Base-by-base conservation (phyloP, 2,329 filamentous ascomycete genomes). In the Rutstroemia sp. region DNA sequence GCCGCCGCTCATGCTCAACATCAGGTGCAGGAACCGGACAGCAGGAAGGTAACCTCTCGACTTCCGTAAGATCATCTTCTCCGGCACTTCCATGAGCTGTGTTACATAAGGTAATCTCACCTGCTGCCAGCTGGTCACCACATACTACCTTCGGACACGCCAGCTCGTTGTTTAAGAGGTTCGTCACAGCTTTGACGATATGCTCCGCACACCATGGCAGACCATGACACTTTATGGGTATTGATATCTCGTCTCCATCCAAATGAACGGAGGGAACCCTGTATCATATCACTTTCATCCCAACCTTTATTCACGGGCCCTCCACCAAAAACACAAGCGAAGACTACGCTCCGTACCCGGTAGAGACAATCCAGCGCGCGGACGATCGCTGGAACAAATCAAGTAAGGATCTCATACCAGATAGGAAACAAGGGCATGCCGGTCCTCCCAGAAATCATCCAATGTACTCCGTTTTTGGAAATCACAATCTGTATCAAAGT, bases 241-340 rank as follows among this genome's bases (percentile, higher is more conserved):
- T 42, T 18, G 39, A 42, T 19, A 14, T 39, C 21, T 49, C 38
- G 53, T 55, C 53, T 51, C 53, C 53, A 55, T 51, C 34, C 37
- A 55, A 37, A 51, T 50, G 47, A 55, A 45, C 53, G 46, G 53
- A 55, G 53, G 53, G 18, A 65, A 59, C 65, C 65, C 59, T 64
- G 65, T 58, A 57, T 58, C 57, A 63, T 66, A 66, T 66, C 65
- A 61, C 60, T 61, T 57, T 49, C 62, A 63, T 62, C 65, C 59
- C 62, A 63, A 54, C 57, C 41, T 54, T 62, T 64, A 65, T 21
- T 58, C 63, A 67, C 65, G 64, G 65, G 60, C 64, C 64, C 64
- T 58, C 56, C 54, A 59, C 61, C 58, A 57, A 62, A 66, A 21
- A 0, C 6, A 46, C 12, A 46, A 66, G 65, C 65, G 63, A 67